Evolutionary conservation across 1,284 basidiomycete genomes (phyloP), one percentile per base, ranked within the genome.

Genomic region (Clitocybe nebularis): DNA sequence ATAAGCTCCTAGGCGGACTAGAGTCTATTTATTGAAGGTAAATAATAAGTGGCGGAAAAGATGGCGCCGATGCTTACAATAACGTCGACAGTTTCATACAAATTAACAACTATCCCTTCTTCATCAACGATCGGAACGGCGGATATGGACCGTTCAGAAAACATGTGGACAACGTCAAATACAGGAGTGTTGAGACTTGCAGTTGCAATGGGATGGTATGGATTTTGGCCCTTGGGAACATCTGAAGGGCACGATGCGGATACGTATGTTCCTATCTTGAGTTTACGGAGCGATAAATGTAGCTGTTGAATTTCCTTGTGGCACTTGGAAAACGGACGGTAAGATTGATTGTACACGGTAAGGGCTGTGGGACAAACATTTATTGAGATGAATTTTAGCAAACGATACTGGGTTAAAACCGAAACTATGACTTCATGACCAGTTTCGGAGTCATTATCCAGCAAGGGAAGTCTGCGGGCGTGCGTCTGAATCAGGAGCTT

Each of bases 61-160:
- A 36, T 47, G 43, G 51, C 19, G 13, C 25, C n/a, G 23, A 17
- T 34, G 79, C 90, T 62, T 64, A 95, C 93, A 51, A 99, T 96
- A 38, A 99, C 95, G 69, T 99, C 96, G 14, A 99, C 96, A 1
- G 95, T 97, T 67, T 99, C 96, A 63, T 99, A 99, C 33, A 99
- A 67, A 62, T 99, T 95, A 45, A 99, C 81, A 23, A 99, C 96
- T 44, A 94, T 80, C 6, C 95, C 96, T 3, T 93, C 79, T 44
- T 90, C 84, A 58, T 97, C 91, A 16, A 99, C 75, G 57, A 99
- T 97, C 3, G 96, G 96, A 7, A 99, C 95, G 2, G 95, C 94
- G 16, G 92, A 95, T 53, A 99, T 97, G 10, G 93, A 89, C 24
- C 86, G 78, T 62, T 95, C 91, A 1, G 92, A 96, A 62, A 99